Percentiles rank a stretch among this genome's conserved stretches.
These are phyloP conservation scores for Aspergillus udagawae DNA, from an alignment of 2,329 filamentous ascomycete genomes.

Conservation along the genomic window DNA sequence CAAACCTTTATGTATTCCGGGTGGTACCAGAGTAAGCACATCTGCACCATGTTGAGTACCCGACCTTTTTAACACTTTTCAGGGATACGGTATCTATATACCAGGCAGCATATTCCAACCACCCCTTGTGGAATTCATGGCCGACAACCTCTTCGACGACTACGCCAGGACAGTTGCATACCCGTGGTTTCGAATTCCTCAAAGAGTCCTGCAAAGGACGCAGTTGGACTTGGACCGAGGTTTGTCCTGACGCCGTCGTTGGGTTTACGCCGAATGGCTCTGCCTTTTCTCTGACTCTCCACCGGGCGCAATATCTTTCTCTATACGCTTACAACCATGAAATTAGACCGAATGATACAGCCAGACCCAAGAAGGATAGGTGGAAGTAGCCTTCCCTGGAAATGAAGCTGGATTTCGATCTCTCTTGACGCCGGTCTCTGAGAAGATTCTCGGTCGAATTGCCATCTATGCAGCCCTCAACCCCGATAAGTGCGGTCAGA, in stretches of 20 bases:
- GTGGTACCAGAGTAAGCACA: constrained; percentile 21
- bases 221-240: constrained; percentile 34
- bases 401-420: constrained; percentile 17
- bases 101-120: constrained; percentile 25
- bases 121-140: constrained; percentile 28
- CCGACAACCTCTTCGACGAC: constrained; percentile 22
- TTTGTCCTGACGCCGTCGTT: constrained; percentile 29
- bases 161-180: constrained; percentile 31
- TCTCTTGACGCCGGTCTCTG: constrained; percentile 24
- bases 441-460: constrained; percentile 23
- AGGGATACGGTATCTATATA: constrained; percentile 23
- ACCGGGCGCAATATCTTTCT: constrained; percentile 28
- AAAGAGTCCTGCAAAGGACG: constrained; percentile 17
- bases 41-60: background rate
- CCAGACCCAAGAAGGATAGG: background rate
- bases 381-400: constrained; percentile 24
- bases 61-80: background rate
- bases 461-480: constrained; percentile 27
- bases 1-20: constrained; percentile 32
- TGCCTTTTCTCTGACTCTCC: constrained; percentile 25
- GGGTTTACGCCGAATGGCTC: constrained; percentile 29
- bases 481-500: constrained; percentile 18
- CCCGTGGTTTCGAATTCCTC: constrained; percentile 20
- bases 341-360: background rate
- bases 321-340: constrained; percentile 25